A percentile compares a stretch with the other conserved stretches of the same genome.
These are phyloP conservation scores for Fusarium denticulatum DNA, from an alignment of 2,329 filamentous ascomycete species.

Conservation along the genomic window DNA sequence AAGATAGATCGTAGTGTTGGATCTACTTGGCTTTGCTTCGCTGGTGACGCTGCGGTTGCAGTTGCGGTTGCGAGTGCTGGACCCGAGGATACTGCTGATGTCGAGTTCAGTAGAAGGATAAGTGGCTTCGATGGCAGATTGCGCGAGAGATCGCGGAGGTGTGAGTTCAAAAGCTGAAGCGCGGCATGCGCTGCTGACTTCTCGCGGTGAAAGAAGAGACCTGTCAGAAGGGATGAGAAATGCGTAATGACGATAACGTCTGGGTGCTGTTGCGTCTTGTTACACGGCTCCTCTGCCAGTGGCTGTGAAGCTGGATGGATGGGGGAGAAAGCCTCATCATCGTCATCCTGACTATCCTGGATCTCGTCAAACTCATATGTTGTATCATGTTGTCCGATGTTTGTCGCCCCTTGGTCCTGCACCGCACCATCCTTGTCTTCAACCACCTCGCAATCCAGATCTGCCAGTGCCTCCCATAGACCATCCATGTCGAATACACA, in stretches of 20 bases:
- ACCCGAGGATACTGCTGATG: conserved; percentile 39
- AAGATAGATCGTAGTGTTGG: conserved; percentile 63
- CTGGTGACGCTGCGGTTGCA: conserved; percentile 2
- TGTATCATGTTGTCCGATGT: neutral
- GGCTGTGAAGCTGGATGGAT: neutral
- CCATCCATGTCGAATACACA: conserved; percentile 69
- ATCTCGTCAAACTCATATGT: conserved; percentile 42
- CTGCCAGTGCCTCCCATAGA: conserved; percentile 64
- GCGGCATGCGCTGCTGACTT: conserved; percentile 58
- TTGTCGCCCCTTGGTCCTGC: neutral
- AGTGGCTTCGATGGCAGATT: conserved; percentile 55
- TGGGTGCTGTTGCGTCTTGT: neutral
- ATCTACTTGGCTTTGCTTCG: conserved; percentile 44
- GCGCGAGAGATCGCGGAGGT: conserved; percentile 58
- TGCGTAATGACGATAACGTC: conserved; percentile 66
- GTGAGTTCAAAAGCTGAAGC: conserved; percentile 59
- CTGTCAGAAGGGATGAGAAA: conserved; percentile 61
- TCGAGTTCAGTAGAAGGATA: conserved; percentile 66
- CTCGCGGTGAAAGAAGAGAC: conserved; percentile 62
- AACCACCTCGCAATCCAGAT: conserved; percentile 53
- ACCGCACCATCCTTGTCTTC: conserved; percentile 47
- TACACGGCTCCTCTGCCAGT: neutral
- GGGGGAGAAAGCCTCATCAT: conserved; percentile 35
- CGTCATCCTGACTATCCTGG: conserved; percentile 49
- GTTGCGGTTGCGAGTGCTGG: neutral